phyloP scores from a whole-genome alignment of 1,284 basidiomycete genomes.

The Inonotus hispidus region DNA sequence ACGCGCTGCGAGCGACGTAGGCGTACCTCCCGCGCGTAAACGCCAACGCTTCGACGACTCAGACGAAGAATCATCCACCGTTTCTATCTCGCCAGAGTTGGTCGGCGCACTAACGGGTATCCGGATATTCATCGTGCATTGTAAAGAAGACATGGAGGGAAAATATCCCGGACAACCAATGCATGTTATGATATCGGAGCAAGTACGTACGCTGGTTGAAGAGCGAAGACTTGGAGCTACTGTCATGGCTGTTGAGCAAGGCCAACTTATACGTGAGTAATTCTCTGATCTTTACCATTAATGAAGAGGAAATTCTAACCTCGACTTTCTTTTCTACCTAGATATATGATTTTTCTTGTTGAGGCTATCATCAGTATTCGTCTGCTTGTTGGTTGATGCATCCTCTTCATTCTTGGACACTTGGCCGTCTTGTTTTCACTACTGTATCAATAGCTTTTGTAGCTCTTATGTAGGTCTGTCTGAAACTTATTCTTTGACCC shows the following conservation, averaged over 20 bases:
- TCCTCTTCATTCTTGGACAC: background rate
- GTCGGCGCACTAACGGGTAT: constrained; percentile 51
- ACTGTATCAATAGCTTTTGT: constrained; percentile 11
- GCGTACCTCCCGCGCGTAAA: constrained; percentile 27
- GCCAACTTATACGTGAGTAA: constrained; percentile 65
- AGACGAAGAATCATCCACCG: constrained; percentile 20
- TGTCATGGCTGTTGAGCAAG: constrained; percentile 62
- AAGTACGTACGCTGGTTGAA: constrained; percentile 53
- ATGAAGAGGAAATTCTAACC: constrained; percentile 10
- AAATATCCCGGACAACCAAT: constrained; percentile 39
- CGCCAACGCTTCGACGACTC: constrained; percentile 39
- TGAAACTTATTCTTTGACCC: background rate
- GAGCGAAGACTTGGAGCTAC: constrained; percentile 54
- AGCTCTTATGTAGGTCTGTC: background rate
- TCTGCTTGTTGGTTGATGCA: background rate
- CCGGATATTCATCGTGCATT: constrained; percentile 70
- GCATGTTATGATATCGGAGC: constrained; percentile 52
- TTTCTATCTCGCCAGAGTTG: constrained; percentile 33
- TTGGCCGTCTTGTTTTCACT: background rate
- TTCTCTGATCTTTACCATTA: constrained; percentile 5
- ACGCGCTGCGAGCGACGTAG: constrained; percentile 3
- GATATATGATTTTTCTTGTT: background rate
- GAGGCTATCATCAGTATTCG: background rate
- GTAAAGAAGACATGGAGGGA: constrained; percentile 60
- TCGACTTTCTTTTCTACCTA: background rate